phyloP scores from a whole-genome alignment of 2,329 filamentous ascomycete species.

The Exophiala calicioides region DNA sequence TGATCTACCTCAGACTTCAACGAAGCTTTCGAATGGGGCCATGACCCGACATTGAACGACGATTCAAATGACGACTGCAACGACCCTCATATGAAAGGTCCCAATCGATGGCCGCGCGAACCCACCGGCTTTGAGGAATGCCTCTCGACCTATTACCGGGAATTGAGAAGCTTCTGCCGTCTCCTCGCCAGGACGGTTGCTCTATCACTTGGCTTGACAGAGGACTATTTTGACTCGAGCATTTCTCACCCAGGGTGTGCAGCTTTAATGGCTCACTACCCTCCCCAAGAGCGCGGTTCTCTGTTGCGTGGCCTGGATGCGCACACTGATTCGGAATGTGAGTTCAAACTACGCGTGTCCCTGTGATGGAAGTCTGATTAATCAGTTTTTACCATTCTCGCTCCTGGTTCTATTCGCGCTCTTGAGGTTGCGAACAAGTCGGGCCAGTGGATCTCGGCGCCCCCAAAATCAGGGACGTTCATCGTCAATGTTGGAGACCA shows the following conservation, averaged over 20 bases:
- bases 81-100: conserved; percentile 9
- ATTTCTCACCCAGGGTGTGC: conserved; percentile 36
- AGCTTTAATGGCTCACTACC: conserved; percentile 47
- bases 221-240: conserved; percentile 44
- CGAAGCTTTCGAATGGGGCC: conserved; percentile 22
- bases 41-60: conserved; percentile 16
- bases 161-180: conserved; percentile 24
- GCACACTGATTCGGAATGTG: conserved; percentile 51
- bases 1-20: conserved; percentile 5
- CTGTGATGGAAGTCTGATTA: neutral
- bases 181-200: conserved; percentile 43
- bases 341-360: neutral
- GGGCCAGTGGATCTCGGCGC: conserved; percentile 48
- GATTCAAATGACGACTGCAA: neutral
- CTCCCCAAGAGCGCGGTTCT: conserved; percentile 32
- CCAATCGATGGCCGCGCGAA: conserved; percentile 13
- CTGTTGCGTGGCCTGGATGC: conserved; percentile 43
- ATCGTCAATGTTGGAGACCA: conserved; percentile 51
- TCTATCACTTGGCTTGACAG: conserved; percentile 42
- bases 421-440: conserved; percentile 48
- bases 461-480: conserved; percentile 44
- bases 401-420: conserved; percentile 46
- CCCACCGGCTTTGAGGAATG: conserved; percentile 26
- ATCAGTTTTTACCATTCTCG: conserved; percentile 46
- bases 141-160: conserved; percentile 6